Percentiles rank a stretch among this genome's conserved stretches.
Evolutionary conservation across 768 basidiomycete species (phyloP).

Genomic region (Lactarius pseudohatsudake): DNA sequence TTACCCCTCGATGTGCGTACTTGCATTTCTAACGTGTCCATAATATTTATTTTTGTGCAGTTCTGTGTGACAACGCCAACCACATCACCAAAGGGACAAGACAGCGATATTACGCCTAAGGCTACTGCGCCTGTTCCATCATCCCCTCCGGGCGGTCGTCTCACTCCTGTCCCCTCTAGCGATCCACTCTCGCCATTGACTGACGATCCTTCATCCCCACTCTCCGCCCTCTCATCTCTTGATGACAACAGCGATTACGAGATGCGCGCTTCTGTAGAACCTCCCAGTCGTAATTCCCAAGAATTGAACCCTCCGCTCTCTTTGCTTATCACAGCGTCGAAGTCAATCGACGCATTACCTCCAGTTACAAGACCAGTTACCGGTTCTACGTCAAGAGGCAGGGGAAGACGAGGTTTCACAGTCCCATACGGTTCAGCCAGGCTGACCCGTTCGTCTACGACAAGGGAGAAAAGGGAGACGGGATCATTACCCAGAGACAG

Average conservation of each 20-base stretch:
- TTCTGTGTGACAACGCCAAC: neutral
- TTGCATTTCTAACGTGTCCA: neutral
- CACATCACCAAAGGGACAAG: slow-evolving; percentile 2
- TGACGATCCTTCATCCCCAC: slow-evolving; percentile 20
- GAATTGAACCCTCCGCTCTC: neutral
- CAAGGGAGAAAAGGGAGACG: slow-evolving; percentile 13
- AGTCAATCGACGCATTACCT: neutral
- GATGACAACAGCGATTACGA: slow-evolving; percentile 1
- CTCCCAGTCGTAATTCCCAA: neutral
- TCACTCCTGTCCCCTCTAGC: neutral
- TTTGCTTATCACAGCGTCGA: neutral
- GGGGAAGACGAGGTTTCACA: slow-evolving; percentile 5
- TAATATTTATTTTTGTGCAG: slow-evolving; percentile 8
- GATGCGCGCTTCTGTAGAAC: neutral
- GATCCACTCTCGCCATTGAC: slow-evolving; percentile 2
- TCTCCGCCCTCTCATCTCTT: slow-evolving; percentile 19
- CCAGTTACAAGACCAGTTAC: slow-evolving; percentile 1
- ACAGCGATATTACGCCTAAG: slow-evolving; percentile 17
- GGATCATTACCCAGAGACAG: neutral
- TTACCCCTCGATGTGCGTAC: slow-evolving; percentile 7
- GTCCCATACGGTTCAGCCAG: slow-evolving; percentile 2
- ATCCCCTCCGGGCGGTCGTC: neutral
- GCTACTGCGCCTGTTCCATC: neutral
- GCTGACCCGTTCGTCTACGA: slow-evolving; percentile 24
- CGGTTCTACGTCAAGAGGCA: neutral